A percentile compares a stretch with the other conserved stretches of the same genome.
Evolutionary conservation across 305 asterid species (phyloP).

Genomic region (Fraxinus baroniana): DNA sequence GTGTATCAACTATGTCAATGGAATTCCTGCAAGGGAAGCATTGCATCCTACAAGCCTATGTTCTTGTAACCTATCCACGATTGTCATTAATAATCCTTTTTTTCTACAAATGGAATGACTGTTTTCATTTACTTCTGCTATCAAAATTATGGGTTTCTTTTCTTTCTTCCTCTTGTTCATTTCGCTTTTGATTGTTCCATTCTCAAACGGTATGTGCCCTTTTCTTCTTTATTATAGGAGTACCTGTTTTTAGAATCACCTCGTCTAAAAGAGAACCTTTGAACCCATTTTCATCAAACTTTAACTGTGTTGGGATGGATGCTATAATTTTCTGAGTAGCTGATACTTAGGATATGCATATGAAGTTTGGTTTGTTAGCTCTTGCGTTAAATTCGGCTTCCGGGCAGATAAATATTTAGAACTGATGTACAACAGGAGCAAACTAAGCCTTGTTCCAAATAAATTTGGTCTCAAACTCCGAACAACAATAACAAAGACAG

Average conservation of each 20-base stretch:
- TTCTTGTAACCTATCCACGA: background rate
- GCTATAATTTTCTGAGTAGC: background rate
- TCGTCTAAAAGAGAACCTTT: background rate
- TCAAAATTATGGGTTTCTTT: constrained; percentile 37
- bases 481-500: background rate
- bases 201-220: constrained; percentile 37
- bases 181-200: constrained; percentile 15
- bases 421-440: background rate
- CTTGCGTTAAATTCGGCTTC: background rate
- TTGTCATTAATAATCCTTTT: constrained; percentile 8
- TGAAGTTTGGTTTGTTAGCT: background rate
- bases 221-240: background rate
- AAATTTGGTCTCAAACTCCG: background rate
- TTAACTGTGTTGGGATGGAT: background rate
- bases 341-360: background rate
- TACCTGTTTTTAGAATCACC: background rate
- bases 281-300: background rate
- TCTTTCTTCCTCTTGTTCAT: constrained; percentile 13
- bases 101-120: constrained; percentile 34
- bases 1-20: constrained; percentile 27
- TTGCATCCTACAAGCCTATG: constrained; percentile 23
- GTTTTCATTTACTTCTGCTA: constrained; percentile 20
- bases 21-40: constrained; percentile 42
- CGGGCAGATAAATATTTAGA: background rate
- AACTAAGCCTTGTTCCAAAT: background rate